A percentile compares a stretch with the other conserved stretches of the same genome.
Evolutionary conservation across 2,329 filamentous ascomycete genomes (phyloP).

Genomic region (Ceratocystis diversiconidia): DNA sequence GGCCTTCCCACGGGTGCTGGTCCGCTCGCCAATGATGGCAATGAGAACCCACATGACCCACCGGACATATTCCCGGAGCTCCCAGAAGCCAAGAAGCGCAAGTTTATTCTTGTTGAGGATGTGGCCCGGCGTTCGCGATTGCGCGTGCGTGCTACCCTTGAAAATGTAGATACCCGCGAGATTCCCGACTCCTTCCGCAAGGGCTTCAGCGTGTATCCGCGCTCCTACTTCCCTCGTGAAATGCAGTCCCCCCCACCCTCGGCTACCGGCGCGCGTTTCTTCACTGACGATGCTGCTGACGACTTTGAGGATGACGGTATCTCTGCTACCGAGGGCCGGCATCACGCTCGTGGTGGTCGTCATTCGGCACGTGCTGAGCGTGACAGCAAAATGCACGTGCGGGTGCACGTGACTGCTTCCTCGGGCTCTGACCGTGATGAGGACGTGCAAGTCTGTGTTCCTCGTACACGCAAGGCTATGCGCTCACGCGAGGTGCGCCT

Average conservation of each 20-base stretch:
- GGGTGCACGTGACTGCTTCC: conserved; percentile 53
- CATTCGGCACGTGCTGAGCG: conserved; percentile 27
- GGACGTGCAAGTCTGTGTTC: conserved; percentile 60
- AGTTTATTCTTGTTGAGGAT: conserved; percentile 93
- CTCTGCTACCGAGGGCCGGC: conserved; percentile 29
- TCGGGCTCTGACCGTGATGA: conserved; percentile 21
- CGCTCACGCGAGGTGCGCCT: conserved; percentile 74
- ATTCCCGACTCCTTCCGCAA: conserved; percentile 93
- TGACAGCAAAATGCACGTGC: conserved; percentile 33
- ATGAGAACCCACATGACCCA: conserved; percentile 42
- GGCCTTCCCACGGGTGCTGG: not conserved
- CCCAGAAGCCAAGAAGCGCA: conserved; percentile 79
- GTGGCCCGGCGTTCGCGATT: conserved; percentile 66
- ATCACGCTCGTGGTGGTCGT: conserved; percentile 27
- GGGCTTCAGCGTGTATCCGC: conserved; percentile 75
- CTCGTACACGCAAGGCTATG: conserved; percentile 53
- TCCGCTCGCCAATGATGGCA: conserved; percentile 19
- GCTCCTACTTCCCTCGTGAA: conserved; percentile 82
- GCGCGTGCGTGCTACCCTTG: conserved; percentile 82
- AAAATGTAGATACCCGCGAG: conserved; percentile 84
- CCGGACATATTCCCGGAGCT: conserved; percentile 73
- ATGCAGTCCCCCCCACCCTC: conserved; percentile 77
- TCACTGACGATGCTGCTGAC: conserved; percentile 51
- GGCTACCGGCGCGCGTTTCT: conserved; percentile 60
- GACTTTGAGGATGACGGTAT: conserved; percentile 38